Percentiles rank a stretch among this genome's conserved stretches.
Evolutionary conservation across 1,284 basidiomycete species (phyloP).

Genomic region (Fomitopsis betulina): DNA sequence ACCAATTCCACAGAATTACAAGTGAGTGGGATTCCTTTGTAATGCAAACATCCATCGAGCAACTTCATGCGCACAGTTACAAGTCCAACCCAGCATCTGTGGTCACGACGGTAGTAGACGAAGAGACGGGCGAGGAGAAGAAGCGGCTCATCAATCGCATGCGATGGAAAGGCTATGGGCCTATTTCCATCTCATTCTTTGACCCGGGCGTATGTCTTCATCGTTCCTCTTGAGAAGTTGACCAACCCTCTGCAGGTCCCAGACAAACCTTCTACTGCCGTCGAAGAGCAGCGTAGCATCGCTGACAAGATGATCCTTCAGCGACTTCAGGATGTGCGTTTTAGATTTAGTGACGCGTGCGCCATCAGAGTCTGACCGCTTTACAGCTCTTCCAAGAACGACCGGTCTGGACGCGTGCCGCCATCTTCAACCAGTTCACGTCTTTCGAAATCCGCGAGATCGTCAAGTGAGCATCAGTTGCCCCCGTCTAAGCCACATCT

Average conservation of each 20-base stretch:
- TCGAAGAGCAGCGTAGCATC: slow-evolving; percentile 50
- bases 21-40: slow-evolving; percentile 39
- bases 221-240: background rate
- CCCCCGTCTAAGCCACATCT: background rate
- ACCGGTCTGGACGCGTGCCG: slow-evolving; percentile 86
- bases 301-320: slow-evolving; percentile 58
- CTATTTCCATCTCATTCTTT: slow-evolving; percentile 63
- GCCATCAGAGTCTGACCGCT: background rate
- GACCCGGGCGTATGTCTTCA: slow-evolving; percentile 46
- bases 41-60: too few relatives aligned
- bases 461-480: slow-evolving; percentile 49
- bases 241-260: slow-evolving; percentile 47
- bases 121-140: slow-evolving; percentile 76
- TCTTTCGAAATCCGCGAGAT: slow-evolving; percentile 64
- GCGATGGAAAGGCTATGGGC: slow-evolving; percentile 76
- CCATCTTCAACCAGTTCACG: slow-evolving; percentile 81
- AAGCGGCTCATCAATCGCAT: slow-evolving; percentile 76
- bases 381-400: slow-evolving; percentile 62
- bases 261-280: slow-evolving; percentile 52
- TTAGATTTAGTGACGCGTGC: background rate
- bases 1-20: slow-evolving; percentile 72
- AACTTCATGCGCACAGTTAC: slow-evolving; percentile 44
- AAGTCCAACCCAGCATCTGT: slow-evolving; percentile 74
- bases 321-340: slow-evolving; percentile 52
- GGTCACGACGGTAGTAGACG: slow-evolving; percentile 56